Conservation (phyloP, 106 monocot genomes). For the Iris macrosiphon region DNA sequence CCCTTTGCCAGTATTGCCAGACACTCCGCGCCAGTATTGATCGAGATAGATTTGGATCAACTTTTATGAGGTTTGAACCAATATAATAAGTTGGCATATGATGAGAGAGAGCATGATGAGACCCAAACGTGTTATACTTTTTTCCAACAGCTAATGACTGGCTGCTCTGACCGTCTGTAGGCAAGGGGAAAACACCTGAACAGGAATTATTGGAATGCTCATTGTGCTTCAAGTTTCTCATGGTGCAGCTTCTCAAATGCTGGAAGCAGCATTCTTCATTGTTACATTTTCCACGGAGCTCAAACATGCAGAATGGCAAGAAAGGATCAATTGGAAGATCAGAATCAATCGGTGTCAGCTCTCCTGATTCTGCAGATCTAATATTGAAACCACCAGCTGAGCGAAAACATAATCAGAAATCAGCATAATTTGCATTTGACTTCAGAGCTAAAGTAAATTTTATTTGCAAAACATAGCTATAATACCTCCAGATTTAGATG, state of each 20-base stretch:
- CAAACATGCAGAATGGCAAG: slow-evolving; percentile 90
- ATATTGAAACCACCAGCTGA: background rate
- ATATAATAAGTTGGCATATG: slow-evolving; percentile 65
- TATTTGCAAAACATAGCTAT: background rate
- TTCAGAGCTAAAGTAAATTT: background rate
- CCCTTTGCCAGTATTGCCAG: slow-evolving; percentile 67
- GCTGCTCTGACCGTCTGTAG: slow-evolving; percentile 24
- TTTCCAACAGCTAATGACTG: slow-evolving; percentile 9
- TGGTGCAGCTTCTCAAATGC: slow-evolving; percentile 28
- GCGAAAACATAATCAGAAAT: background rate
- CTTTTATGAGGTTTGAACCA: slow-evolving; percentile 60
- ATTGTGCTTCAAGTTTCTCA: slow-evolving; percentile 24
- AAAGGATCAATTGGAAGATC: slow-evolving; percentile 61
- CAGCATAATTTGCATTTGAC: background rate
- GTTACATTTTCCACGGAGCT: slow-evolving; percentile 95
- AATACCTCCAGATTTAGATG: slow-evolving; percentile 20
- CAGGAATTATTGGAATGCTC: slow-evolving; percentile 19
- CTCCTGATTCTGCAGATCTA: slow-evolving; percentile 7
- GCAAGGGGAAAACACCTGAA: background rate
- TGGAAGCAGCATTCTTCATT: slow-evolving; percentile 86
- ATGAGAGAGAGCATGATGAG: slow-evolving; percentile 1
- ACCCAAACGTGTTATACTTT: slow-evolving; percentile 10
- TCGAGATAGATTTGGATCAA: slow-evolving; percentile 18
- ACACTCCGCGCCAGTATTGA: slow-evolving; percentile 45
- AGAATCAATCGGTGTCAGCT: slow-evolving; percentile 5